These are phyloP conservation scores for Larix kaempferi DNA, from an alignment of 75 land plant species.

Conservation along the genomic window DNA sequence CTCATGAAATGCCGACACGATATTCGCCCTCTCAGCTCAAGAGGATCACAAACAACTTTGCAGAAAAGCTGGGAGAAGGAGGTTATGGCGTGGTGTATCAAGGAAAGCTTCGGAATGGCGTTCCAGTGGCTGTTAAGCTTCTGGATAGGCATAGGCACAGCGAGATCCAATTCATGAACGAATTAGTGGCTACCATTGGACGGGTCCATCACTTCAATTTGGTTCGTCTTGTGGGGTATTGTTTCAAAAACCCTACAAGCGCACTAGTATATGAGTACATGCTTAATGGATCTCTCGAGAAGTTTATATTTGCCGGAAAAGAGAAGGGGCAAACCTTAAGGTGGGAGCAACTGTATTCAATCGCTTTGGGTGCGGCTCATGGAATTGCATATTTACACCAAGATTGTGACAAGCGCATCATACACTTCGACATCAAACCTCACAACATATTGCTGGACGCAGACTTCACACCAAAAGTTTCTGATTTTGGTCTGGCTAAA, in stretches of 20 bases:
- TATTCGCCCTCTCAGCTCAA: too few species aligned
- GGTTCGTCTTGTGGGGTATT: slow-evolving; percentile 12
- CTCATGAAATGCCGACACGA: too few species aligned
- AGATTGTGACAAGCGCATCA: slow-evolving; percentile 37
- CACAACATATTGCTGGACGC: slow-evolving; percentile 51
- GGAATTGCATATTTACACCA: slow-evolving; percentile 54
- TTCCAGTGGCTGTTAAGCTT: too few species aligned
- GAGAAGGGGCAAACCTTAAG: too few species aligned
- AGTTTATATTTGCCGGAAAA: too few species aligned
- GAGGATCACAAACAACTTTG: too few species aligned
- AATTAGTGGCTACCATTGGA: slow-evolving; percentile 22
- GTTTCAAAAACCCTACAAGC: background rate
- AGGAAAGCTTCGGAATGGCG: too few species aligned
- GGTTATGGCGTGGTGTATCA: too few species aligned
- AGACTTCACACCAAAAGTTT: slow-evolving; percentile 46
- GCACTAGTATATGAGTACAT: too few species aligned
- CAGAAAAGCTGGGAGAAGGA: too few species aligned
- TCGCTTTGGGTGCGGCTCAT: slow-evolving; percentile 48
- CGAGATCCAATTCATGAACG: slow-evolving; percentile 10
- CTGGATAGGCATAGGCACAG: too few species aligned
- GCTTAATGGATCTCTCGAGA: too few species aligned
- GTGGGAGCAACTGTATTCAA: background rate
- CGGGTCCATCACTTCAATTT: slow-evolving; percentile 15
- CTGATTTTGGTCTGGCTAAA: slow-evolving; percentile 48
- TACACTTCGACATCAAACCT: slow-evolving; percentile 64